Evolutionary conservation across 1,284 basidiomycete species (phyloP), one percentile per base, ranked within the genome.

Genomic region (Sanghuangporus weigelae): DNA sequence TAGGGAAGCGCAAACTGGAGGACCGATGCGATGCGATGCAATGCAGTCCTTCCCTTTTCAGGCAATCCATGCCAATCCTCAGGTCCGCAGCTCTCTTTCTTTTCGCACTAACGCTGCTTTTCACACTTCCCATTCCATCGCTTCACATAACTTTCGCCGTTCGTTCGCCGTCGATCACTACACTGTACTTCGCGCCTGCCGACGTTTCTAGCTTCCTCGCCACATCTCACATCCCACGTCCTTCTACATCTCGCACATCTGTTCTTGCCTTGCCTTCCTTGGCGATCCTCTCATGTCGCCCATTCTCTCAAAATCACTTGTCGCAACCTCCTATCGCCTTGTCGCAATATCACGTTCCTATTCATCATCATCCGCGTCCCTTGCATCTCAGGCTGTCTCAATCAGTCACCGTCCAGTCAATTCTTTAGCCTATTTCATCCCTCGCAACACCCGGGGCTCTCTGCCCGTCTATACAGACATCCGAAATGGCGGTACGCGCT

Each of bases 381-480:
- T 57, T 57, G 57, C 23, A 21, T 40, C 26, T 31, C 26, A 31
- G 26, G 3, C 26, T 31, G 26, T 31, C 26, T 31, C 26, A 4
- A 3, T 31, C 26, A 31, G 26, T 31, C 26, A 31, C 26, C 26
- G 26, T 31, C 26, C 16, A 44, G 26, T 0, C 46, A 49, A 55
- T 26, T 54, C 54, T 31, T 46, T 42, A 57, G 74, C 81, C 46
- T 91, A 89, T 74, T 82, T 81, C 64, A 77, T 91, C 59, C 79
- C 81, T 36, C 82, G 89, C 66, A 91, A 87, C 73, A 73, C 81
- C 48, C 78, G 78, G 60, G 86, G 86, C 42, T 81, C 81, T 57
- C 79, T 91, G 35, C 89, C 89, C 57, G 86, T 91, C 23, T 90
- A 89, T 73, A 83, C 86, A 46, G 87, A 90, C 72, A 73, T 88